These are phyloP conservation scores for Penicillium rolfsii DNA, from an alignment of 2,329 filamentous ascomycete genomes.

Conservation along the genomic window DNA sequence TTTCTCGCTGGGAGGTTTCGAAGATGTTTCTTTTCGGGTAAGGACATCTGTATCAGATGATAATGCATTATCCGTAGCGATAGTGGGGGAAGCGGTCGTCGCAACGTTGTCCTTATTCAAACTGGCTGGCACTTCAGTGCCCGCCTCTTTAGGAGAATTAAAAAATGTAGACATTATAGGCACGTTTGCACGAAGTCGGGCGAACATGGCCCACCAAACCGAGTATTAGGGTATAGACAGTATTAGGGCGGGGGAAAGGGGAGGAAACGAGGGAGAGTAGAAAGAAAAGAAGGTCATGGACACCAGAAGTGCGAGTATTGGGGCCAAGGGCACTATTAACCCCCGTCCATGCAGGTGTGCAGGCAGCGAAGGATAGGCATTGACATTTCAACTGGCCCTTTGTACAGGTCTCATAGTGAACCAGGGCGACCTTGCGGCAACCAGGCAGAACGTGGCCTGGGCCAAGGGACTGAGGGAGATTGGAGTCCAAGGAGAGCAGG, in stretches of 20 bases:
- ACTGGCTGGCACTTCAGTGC: neutral
- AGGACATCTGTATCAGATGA: slow-evolving; percentile 11
- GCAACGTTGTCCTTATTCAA: neutral
- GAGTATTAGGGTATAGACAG: neutral
- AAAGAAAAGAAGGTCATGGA: neutral
- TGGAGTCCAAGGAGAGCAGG: slow-evolving; percentile 12
- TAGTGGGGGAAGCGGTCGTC: neutral
- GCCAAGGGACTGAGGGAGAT: slow-evolving; percentile 4
- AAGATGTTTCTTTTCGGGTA: slow-evolving; percentile 8
- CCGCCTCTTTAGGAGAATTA: slow-evolving; percentile 16
- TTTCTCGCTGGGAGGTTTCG: slow-evolving; percentile 28
- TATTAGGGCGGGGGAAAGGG: neutral
- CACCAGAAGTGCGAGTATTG: neutral
- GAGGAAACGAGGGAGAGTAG: neutral
- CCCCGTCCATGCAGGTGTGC: neutral
- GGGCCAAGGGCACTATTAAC: slow-evolving; percentile 7
- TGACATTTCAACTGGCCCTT: slow-evolving; percentile 24
- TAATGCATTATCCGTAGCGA: neutral
- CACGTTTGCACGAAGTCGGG: neutral
- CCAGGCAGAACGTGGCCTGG: slow-evolving; percentile 5
- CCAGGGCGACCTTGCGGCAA: slow-evolving; percentile 24
- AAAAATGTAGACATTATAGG: slow-evolving; percentile 22
- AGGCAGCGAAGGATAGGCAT: slow-evolving; percentile 18
- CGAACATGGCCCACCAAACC: neutral
- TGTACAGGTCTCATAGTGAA: slow-evolving; percentile 29